Evolutionary conservation across 345 rosid genomes (phyloP).

Genomic region (Gossypium herbaceum): DNA sequence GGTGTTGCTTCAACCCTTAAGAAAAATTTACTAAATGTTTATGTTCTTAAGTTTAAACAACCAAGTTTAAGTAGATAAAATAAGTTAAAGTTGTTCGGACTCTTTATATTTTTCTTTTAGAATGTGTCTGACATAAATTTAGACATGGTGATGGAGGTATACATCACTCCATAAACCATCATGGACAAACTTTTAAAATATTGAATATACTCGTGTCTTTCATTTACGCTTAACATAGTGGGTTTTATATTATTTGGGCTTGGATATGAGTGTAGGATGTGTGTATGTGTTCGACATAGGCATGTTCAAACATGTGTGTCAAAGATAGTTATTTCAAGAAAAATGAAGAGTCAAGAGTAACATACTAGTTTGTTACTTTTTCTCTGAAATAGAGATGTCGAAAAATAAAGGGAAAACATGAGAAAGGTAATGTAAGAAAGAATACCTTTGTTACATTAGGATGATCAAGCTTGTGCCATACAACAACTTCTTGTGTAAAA

Average conservation of each 20-base stretch:
- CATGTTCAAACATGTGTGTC: background rate
- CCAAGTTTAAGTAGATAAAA: too few relatives aligned
- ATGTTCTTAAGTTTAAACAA: too few relatives aligned
- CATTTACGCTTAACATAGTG: too few relatives aligned
- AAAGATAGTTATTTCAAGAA: background rate
- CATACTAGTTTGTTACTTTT: too few relatives aligned
- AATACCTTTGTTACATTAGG: conserved; percentile 90
- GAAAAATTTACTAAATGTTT: background rate
- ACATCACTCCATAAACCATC: background rate
- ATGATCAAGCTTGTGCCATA: conserved; percentile 98
- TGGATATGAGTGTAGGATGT: background rate
- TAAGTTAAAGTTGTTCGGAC: too few relatives aligned
- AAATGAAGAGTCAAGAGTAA: too few relatives aligned
- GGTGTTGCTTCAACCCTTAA: background rate
- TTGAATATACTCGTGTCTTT: background rate
- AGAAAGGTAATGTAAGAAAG: conserved; percentile 8
- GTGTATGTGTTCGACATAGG: background rate
- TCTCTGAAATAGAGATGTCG: background rate
- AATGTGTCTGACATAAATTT: too few relatives aligned
- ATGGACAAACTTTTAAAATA: background rate
- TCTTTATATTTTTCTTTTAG: too few relatives aligned
- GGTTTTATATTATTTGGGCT: background rate
- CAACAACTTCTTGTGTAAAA: conserved; percentile 91
- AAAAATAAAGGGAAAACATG: background rate
- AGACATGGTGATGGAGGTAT: background rate